Base-by-base conservation (phyloP, 2,329 filamentous ascomycete genomes). In the Botrytis tulipae region DNA sequence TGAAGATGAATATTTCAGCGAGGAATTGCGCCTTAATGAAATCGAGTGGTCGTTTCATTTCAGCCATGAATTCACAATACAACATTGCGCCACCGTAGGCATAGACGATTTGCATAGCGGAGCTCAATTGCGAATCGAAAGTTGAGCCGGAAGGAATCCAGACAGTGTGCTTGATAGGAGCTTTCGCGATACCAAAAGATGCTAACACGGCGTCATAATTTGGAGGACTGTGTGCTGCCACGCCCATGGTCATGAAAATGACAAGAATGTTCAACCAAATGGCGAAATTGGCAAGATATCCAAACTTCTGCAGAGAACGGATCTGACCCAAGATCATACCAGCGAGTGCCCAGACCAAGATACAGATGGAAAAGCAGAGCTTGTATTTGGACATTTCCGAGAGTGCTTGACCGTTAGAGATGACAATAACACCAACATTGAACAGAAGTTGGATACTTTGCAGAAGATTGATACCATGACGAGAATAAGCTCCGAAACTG, bases 181-280 rank as follows among this genome's bases (percentile, higher is more conserved):
- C 76, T 67, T 75, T 71, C 60, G 76, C 77, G 16, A 76, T 73
- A 9, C 80, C 78, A 25, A 76, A 80, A 16, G 75, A 66, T 76
- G 9, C 4, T 14, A 71, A n/a, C 9, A 54, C 70, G 8, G 70
- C 70, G 32, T 22, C 59, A 76, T 86, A 88, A 75, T 88, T 87
- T 0, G 87, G 87, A 1, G 82, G 80, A 9, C 82, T 84, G 72
- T 86, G 80, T 1, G 86, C 83, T 7, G 84, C 84, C 8, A 86
- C 84, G 35, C 84, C 86, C 84, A 89, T 88, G 20, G 77, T 80
- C 73, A 89, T 84, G 74, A 89, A 83, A 65, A 89, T 86, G 75
- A 86, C 83, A 48, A 86, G 77, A 22, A 90, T 75, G 74, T 88
- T 89, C 66, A 89, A 76, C 85, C 86, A 90, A n/a, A 90, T 84